Base-by-base conservation (phyloP, 2,329 filamentous ascomycete genomes). In the Lachnellula cervina region DNA sequence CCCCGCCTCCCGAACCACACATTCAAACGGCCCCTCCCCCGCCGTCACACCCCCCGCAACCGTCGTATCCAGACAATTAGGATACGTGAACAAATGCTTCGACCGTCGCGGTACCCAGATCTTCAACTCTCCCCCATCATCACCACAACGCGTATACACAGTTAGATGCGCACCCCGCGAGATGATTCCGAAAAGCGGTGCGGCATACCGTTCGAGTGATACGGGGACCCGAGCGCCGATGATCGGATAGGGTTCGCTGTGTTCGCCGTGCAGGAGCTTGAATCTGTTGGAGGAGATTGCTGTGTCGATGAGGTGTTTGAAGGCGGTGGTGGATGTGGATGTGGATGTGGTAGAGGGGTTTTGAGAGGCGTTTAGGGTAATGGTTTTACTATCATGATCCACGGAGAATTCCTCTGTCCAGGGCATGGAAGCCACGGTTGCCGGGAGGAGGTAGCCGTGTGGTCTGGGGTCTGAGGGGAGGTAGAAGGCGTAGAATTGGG, bases 11-110 rank as follows among this genome's bases (percentile, higher is more conserved):
- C 87, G 80, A 23, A 90, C 75, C 56, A 92, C 76, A 66, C 84
- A 87, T 55, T 85, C 83, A 34, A 84, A 82, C 0, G 87, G 84
- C 2, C 71, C 75, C 68, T 91, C 82, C 1, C 80, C 80, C 0
- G 86, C 81, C 53, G 85, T 81, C 64, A 92, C 82, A 0, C 89
- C 89, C 3, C 89, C 89, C 0, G 88, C 89, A 14, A 92, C 89
- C 6, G 87, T 88, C 65, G 90, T 93, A 68, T 94, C 89, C 54
- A 92, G 76, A 77, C 89, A 84, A 3, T 83, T 81, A 0, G 84
- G 84, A 64, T 89, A 92, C 0, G 88, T 91, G 69, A 86, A 81
- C 65, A 92, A 87, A 9, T 76, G 80, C 49, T 71, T 74, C 47
- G 85, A 81, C 16, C 89, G 76, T 23, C 84, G 75, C 0, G 89